Percentiles rank a stretch among this genome's conserved stretches.
Conservation (phyloP, 768 basidiomycete genomes). For the Paxillus rubicundulus region DNA sequence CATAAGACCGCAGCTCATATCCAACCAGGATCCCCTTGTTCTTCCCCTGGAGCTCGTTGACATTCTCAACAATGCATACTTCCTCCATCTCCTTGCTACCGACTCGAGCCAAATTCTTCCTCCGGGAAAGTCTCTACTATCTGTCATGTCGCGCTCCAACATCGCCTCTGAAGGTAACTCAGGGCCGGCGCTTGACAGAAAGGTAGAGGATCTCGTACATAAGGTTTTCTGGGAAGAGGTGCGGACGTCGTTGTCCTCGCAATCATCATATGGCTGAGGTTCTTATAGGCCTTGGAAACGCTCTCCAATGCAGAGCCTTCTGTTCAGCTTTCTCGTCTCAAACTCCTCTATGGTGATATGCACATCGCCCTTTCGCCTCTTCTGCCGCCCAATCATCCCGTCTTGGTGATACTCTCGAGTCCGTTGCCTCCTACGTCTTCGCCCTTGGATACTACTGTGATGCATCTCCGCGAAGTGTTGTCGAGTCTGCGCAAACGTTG, state of each 20-base stretch:
- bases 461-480: conserved; percentile 54
- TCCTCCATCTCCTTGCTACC: conserved; percentile 65
- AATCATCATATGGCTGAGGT: conserved; percentile 18
- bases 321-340: conserved; percentile 57
- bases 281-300: conserved; percentile 48
- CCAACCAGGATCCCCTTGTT: conserved; percentile 19
- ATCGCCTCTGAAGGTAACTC: conserved; percentile 14
- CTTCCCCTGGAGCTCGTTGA: conserved; percentile 59
- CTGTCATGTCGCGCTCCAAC: conserved; percentile 46
- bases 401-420: conserved; percentile 51
- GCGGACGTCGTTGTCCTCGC: conserved; percentile 19
- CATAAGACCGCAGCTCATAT: conserved; percentile 17
- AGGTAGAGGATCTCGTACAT: conserved; percentile 49
- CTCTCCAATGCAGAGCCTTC: conserved; percentile 60
- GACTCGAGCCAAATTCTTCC: conserved; percentile 62
- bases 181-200: conserved; percentile 41
- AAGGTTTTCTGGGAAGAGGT: conserved; percentile 78
- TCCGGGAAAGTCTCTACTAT: conserved; percentile 68
- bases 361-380: conserved; percentile 49
- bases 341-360: conserved; percentile 54
- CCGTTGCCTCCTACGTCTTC: conserved; percentile 68
- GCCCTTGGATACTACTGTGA: conserved; percentile 57
- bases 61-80: conserved; percentile 56
- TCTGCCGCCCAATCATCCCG: conserved; percentile 52
- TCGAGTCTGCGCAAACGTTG: conserved; percentile 55